phyloP scores from a whole-genome alignment of 2,329 filamentous ascomycete species.

The Phaeosphaeria sp. region DNA sequence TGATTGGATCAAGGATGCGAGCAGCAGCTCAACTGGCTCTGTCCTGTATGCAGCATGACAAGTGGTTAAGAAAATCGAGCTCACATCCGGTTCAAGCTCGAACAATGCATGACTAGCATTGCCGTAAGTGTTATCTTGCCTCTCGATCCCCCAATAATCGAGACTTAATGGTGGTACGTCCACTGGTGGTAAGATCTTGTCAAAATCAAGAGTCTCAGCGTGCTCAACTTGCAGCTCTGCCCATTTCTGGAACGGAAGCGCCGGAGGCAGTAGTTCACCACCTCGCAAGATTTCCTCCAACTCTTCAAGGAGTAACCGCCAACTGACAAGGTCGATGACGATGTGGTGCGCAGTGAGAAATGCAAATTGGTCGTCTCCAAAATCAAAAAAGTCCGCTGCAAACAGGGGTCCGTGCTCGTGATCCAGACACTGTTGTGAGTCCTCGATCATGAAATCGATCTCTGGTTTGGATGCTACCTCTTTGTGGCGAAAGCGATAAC shows the following conservation, averaged over 20 bases:
- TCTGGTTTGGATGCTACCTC: constrained; percentile 27
- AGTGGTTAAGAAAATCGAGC: constrained; percentile 32
- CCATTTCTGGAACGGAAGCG: constrained; percentile 50
- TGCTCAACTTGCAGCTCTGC: constrained; percentile 45
- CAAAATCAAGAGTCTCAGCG: constrained; percentile 25
- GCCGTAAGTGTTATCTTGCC: constrained; percentile 46
- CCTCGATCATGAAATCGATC: constrained; percentile 40
- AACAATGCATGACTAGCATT: constrained; percentile 45
- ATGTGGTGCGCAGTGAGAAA: constrained; percentile 48
- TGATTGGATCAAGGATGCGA: constrained; percentile 64
- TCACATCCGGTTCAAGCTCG: constrained; percentile 33
- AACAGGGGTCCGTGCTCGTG: constrained; percentile 36
- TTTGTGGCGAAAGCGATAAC: constrained; percentile 36
- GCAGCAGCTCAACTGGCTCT: constrained; percentile 62
- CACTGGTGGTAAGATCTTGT: constrained; percentile 35
- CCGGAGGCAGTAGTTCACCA: constrained; percentile 39
- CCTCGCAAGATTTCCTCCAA: constrained; percentile 49
- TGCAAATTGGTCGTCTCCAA: constrained; percentile 35
- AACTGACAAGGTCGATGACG: constrained; percentile 56
- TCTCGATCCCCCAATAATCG: constrained; percentile 49
- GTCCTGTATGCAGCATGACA: constrained; percentile 58
- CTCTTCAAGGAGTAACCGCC: constrained; percentile 55
- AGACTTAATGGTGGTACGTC: constrained; percentile 42
- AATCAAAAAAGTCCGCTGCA: constrained; percentile 46
- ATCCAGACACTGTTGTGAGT: constrained; percentile 37